Base-by-base conservation (phyloP, 1,284 basidiomycete species). In the Ustilago vetiveriae region DNA sequence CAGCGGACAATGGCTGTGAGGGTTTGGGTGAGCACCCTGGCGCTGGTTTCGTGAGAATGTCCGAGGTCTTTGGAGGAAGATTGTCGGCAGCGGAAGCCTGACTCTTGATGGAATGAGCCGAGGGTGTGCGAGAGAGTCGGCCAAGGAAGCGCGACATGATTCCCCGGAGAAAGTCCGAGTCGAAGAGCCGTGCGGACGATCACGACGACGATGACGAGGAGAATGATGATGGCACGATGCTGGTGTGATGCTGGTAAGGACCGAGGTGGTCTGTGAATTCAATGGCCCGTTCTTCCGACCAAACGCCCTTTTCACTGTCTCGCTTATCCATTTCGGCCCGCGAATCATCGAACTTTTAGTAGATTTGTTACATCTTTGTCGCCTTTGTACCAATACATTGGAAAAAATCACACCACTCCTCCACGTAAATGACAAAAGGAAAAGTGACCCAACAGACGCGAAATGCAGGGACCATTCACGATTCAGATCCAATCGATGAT, bases 71-170 rank as follows among this genome's bases (percentile, higher is more conserved):
- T 30, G 63, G 54, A 5, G 68, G 63, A 1, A 71, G 55, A 23
- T 49, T 49, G 9, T 58, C 49, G 8, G 46, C 55, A 27, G 36
- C 19, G 3, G 51, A 47, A 17, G 41, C 49, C 14, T 40, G 26
- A n/a, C 49, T 40, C 16, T 29, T 54, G 51, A 62, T 32, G 16
- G 68, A 71, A 6, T 60, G 67, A 2, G 49, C 39, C 3, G 68
- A 71, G 5, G 63, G 57, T 16, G 62, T 62, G 16, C 63, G 53
- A 8, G 62, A 62, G 4, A 71, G 54, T 23, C 58, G 50, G 13
- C 53, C 49, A 11, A 71, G 39, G 39, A 71, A 59, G 42, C 68
- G 53, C 39, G 68, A 66, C 63, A 71, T 66, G 27, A 41, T 43
- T 19, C 10, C 17, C n/a, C n/a, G n/a, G n/a, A n/a, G n/a, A n/a